Evolutionary conservation across 1,284 basidiomycete genomes (phyloP).

Genomic region (Leccinum solheimii): DNA sequence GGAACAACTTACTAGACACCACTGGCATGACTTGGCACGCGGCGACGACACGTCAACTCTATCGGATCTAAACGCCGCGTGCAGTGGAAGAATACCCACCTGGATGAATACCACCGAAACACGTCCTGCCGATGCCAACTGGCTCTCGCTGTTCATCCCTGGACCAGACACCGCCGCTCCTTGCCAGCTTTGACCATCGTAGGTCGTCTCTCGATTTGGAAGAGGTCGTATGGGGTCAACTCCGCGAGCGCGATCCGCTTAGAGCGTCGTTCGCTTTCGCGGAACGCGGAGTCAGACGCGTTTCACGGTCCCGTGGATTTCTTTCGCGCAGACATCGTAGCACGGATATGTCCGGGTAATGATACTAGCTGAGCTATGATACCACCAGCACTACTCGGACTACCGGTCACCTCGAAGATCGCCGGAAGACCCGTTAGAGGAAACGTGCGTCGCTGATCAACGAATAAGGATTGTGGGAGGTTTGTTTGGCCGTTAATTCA

Average conservation of each 20-base stretch:
- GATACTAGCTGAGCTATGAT: neutral
- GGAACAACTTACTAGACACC: neutral
- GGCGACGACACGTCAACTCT: neutral
- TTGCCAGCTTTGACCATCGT: constrained; percentile 13
- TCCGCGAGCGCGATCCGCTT: constrained; percentile 31
- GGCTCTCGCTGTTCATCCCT: neutral
- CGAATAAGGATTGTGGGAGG: constrained; percentile 1
- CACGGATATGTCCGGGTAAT: constrained; percentile 1
- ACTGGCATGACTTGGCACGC: neutral
- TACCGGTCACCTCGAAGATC: neutral
- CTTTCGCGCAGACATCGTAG: neutral
- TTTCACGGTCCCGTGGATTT: neutral
- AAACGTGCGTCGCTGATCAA: constrained; percentile 4
- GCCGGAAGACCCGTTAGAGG: neutral
- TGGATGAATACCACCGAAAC: neutral
- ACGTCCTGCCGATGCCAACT: neutral
- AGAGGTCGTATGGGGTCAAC: constrained; percentile 19
- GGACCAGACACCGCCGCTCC: neutral
- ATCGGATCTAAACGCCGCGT: neutral
- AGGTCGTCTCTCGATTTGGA: constrained; percentile 33
- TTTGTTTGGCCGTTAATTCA: constrained; percentile 2
- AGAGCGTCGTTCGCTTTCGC: constrained; percentile 31
- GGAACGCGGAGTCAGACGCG: constrained; percentile 30
- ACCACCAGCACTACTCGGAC: neutral
- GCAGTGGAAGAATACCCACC: neutral